Conservation (phyloP, 441 rosid species). For the Omphalea diandra region DNA sequence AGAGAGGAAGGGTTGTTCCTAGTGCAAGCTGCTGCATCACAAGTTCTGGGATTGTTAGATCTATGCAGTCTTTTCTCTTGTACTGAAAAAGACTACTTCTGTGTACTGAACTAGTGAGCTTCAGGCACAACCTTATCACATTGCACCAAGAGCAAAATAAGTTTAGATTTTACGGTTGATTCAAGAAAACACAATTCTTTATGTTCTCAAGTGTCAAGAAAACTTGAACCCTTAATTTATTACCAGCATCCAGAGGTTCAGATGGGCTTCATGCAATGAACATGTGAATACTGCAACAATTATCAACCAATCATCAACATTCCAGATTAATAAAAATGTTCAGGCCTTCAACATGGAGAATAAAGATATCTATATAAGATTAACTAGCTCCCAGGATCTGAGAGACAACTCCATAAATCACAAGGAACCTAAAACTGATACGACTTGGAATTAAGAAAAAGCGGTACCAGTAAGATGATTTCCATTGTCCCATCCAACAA, state of each 20-base stretch:
- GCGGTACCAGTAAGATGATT: not conserved
- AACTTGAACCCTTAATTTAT: not conserved
- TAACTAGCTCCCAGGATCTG: not conserved
- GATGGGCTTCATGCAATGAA: not conserved
- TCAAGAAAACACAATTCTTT: not conserved
- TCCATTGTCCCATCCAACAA: not conserved
- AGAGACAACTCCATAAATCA: not conserved
- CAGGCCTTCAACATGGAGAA: not conserved
- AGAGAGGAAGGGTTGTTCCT: not conserved
- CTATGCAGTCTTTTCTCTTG: not conserved
- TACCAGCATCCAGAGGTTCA: not conserved
- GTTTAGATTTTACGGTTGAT: conserved; percentile 4
- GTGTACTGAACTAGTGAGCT: not conserved
- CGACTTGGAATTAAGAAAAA: not conserved
- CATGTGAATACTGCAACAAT: not conserved
- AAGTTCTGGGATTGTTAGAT: too few relatives aligned
- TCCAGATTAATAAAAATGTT: conserved; percentile 4
- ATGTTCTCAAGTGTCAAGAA: not conserved
- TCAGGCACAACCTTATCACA: not conserved
- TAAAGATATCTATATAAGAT: not conserved
- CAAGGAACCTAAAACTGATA: not conserved
- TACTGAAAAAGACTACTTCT: not conserved
- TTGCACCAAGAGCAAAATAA: not conserved
- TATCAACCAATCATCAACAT: too few relatives aligned
- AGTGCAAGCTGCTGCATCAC: too few relatives aligned